A percentile compares a stretch with the other conserved stretches of the same genome.
Evolutionary conservation across 2,329 filamentous ascomycete genomes (phyloP).

Genomic region (Gnomoniopsis sp.): DNA sequence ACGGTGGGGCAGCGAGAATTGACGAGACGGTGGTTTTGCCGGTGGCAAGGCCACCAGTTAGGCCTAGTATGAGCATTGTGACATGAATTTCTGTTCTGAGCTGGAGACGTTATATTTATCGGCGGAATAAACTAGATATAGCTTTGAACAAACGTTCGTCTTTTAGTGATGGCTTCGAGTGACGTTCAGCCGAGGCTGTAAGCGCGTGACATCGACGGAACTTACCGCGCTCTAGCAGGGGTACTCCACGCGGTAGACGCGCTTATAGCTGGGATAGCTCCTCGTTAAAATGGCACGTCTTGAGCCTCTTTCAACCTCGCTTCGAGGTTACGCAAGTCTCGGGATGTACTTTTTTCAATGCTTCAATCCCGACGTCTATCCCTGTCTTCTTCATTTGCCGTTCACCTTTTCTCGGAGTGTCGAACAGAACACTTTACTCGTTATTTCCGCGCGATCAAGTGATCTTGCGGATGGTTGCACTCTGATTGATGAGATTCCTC

Average conservation of each 20-base stretch:
- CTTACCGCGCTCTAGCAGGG: neutral
- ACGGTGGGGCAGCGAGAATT: slow-evolving; percentile 74
- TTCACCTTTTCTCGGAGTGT: no score
- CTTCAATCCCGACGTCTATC: no score
- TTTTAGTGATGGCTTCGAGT: neutral
- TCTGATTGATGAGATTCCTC: no score
- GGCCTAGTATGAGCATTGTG: slow-evolving; percentile 88
- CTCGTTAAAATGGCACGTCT: no score
- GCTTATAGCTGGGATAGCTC: neutral
- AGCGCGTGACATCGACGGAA: neutral
- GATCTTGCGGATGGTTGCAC: no score
- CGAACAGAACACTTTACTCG: no score
- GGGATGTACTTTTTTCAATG: no score
- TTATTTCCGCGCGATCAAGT: no score
- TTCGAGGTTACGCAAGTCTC: no score
- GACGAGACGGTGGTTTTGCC: slow-evolving; percentile 95
- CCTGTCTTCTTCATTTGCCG: no score
- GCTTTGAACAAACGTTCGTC: neutral
- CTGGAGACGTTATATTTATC: neutral
- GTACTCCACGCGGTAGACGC: neutral
- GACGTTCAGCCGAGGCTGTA: neutral
- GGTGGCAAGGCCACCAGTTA: slow-evolving; percentile 96
- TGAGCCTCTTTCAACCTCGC: no score
- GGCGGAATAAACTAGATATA: neutral
- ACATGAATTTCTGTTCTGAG: neutral